Evolutionary conservation across 2,329 filamentous ascomycete genomes (phyloP).

Genomic region (Didymella arachidicola): DNA sequence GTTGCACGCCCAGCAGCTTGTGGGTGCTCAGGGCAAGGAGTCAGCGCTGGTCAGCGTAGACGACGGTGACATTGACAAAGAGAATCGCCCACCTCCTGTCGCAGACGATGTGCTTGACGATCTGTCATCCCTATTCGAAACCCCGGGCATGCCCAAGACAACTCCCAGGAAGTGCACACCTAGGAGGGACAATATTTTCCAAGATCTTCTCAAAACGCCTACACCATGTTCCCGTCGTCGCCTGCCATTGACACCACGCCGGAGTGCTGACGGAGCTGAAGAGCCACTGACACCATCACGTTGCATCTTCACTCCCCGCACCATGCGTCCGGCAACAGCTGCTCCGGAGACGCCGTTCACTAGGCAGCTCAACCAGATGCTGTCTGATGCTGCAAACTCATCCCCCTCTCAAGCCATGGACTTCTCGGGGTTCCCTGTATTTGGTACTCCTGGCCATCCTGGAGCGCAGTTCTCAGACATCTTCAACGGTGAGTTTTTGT

Average conservation of each 20-base stretch:
- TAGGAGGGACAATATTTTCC: conserved; percentile 65
- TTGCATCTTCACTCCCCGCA: conserved; percentile 47
- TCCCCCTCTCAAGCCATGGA: conserved; percentile 44
- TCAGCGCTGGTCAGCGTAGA: conserved; percentile 1
- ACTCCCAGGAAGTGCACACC: conserved; percentile 63
- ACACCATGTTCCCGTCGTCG: conserved; percentile 51
- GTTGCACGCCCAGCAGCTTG: neutral
- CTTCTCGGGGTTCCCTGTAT: conserved; percentile 47
- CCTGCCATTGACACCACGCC: conserved; percentile 46
- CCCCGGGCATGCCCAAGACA: conserved; percentile 63
- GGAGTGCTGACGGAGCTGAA: conserved; percentile 28
- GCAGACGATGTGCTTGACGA: conserved; percentile 56
- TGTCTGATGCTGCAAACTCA: conserved; percentile 51
- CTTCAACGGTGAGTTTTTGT: conserved; percentile 43
- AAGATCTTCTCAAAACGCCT: conserved; percentile 57
- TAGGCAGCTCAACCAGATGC: conserved; percentile 68
- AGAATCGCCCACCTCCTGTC: conserved; percentile 59
- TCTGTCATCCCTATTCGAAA: conserved; percentile 71
- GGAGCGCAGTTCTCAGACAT: conserved; percentile 40
- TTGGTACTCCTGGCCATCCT: conserved; percentile 39
- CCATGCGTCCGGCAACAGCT: conserved; percentile 41
- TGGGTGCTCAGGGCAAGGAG: neutral
- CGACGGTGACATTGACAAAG: conserved; percentile 58
- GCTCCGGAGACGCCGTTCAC: conserved; percentile 65
- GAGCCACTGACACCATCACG: conserved; percentile 47